Evolutionary conservation across 345 rosid genomes (phyloP).

Genomic region (Eucalyptus tenuipes): DNA sequence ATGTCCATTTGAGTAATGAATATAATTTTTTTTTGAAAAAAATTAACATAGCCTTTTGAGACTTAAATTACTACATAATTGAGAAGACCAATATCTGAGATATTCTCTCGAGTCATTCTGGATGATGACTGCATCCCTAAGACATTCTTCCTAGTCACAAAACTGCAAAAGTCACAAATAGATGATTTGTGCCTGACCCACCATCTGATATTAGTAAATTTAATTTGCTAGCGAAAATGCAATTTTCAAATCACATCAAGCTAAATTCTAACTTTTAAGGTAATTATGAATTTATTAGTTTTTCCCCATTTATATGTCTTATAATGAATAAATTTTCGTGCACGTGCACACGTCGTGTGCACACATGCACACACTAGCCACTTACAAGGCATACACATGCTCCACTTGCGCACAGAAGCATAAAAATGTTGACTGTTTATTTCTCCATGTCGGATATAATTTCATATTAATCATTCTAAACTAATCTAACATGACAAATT

Average conservation of each 20-base stretch:
- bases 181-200: too few species aligned
- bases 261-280: not conserved
- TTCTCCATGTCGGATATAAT: not conserved
- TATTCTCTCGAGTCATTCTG: not conserved
- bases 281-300: too few species aligned
- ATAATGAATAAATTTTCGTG: too few species aligned
- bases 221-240: too few species aligned
- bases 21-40: too few species aligned
- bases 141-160: not conserved
- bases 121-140: not conserved
- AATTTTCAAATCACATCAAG: too few species aligned
- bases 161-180: too few species aligned
- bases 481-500: not conserved
- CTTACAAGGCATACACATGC: not conserved
- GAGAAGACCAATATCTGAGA: not conserved
- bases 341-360: too few species aligned
- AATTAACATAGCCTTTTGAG: not conserved
- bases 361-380: too few species aligned
- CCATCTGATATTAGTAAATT: too few species aligned
- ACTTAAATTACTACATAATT: not conserved
- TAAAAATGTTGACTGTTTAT: too few species aligned
- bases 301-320: too few species aligned
- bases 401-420: not conserved
- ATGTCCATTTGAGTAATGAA: not conserved
- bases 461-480: not conserved